Evolutionary conservation across 163 green algal species (phyloP).

Genomic region (Chloromonas sp.): DNA sequence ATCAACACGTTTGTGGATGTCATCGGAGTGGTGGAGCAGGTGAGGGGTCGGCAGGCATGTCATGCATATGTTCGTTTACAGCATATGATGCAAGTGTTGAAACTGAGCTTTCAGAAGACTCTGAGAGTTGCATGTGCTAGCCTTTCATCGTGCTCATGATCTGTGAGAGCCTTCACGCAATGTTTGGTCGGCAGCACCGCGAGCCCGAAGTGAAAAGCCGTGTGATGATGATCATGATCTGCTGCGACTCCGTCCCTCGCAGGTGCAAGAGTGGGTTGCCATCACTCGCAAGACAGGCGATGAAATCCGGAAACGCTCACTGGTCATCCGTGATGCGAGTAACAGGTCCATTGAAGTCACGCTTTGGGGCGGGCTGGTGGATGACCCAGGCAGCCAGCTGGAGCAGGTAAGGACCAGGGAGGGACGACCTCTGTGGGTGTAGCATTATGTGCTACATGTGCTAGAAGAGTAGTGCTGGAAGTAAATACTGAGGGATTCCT

Average conservation of each 20-base stretch:
- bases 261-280: slow-evolving; percentile 1
- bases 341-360: slow-evolving; percentile 81
- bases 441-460: too few species aligned
- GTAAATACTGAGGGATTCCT: too few species aligned
- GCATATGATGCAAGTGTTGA: too few species aligned
- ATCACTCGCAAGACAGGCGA: slow-evolving; percentile 55
- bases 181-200: too few species aligned
- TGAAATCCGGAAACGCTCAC: slow-evolving; percentile 70
- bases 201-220: too few species aligned
- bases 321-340: slow-evolving; percentile 73
- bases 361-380: slow-evolving; percentile 76
- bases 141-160: too few species aligned
- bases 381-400: slow-evolving; percentile 54
- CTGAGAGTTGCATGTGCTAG: too few species aligned
- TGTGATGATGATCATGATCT: too few species aligned
- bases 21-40: slow-evolving; percentile 74
- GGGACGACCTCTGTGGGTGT: not conserved
- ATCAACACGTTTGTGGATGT: slow-evolving; percentile 76
- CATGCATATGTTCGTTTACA: too few species aligned
- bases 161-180: too few species aligned
- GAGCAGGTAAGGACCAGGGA: slow-evolving; percentile 38
- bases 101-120: too few species aligned
- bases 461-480: too few species aligned
- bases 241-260: not conserved
- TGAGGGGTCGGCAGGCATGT: not conserved